These are phyloP conservation scores for Carallia pectinifolia DNA, from an alignment of 345 rosid species.

Conservation along the genomic window DNA sequence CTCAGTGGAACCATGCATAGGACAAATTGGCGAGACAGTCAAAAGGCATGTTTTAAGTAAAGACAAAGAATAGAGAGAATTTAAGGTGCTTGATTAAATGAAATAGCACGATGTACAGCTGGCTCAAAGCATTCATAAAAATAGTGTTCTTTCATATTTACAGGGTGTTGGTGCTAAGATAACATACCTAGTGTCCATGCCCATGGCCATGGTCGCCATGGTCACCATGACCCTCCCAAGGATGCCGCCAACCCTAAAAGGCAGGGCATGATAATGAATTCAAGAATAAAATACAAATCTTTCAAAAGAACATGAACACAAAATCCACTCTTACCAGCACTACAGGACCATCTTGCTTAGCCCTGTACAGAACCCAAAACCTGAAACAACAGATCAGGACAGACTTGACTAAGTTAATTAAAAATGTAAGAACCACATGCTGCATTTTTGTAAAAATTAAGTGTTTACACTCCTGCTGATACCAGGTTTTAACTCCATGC, in stretches of 20 bases:
- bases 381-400: slow-evolving; percentile 39
- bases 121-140: no score
- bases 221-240: slow-evolving; percentile 97
- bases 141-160: no score
- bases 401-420: neutral
- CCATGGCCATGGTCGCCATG: slow-evolving; percentile 82
- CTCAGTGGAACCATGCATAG: no score
- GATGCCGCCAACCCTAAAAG: slow-evolving; percentile 91
- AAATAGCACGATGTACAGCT: no score
- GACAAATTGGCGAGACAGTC: no score
- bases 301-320: neutral
- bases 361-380: slow-evolving; percentile 96
- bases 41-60: no score
- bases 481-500: no score
- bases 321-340: slow-evolving; percentile 57
- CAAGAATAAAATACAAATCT: neutral
- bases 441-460: neutral
- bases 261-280: slow-evolving; percentile 3
- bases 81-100: no score
- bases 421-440: neutral
- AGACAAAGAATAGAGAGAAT: no score
- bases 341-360: slow-evolving; percentile 95
- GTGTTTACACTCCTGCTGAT: neutral
- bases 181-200: slow-evolving; percentile 51
- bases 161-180: no score